Evolutionary conservation across 225 moss, liverwort and hornwort genomes (phyloP).

Genomic region (Rhytidiadelphus loreus): DNA sequence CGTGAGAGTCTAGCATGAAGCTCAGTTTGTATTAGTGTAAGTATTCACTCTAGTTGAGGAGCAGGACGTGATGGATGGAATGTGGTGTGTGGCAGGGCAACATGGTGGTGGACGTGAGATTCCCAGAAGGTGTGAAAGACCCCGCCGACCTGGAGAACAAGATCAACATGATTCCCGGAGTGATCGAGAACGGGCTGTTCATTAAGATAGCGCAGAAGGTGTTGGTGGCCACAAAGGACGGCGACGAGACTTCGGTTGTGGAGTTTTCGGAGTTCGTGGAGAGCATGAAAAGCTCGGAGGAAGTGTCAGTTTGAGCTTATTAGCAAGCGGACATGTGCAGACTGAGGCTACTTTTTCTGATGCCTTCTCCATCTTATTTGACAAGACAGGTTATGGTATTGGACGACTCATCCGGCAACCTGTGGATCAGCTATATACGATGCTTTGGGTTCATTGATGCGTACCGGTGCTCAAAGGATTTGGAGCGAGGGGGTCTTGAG

Average conservation of each 20-base stretch:
- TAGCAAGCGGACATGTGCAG: neutral
- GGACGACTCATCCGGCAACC: neutral
- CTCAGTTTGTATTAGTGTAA: neutral
- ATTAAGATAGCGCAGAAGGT: conserved; percentile 56
- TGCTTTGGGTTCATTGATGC: neutral
- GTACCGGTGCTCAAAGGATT: neutral
- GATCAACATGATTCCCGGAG: conserved; percentile 84
- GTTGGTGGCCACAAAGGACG: conserved; percentile 61
- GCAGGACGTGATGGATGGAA: neutral
- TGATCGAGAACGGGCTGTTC: conserved; percentile 78
- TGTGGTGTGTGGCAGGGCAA: neutral
- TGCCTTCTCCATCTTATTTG: neutral
- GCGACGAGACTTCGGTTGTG: conserved; percentile 56
- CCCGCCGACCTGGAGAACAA: conserved; percentile 48
- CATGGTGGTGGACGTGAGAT: neutral
- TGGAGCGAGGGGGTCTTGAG: neutral
- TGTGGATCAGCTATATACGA: neutral
- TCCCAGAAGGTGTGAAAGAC: conserved; percentile 42
- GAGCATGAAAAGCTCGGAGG: conserved; percentile 48
- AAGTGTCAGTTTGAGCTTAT: conserved; percentile 14
- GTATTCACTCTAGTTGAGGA: neutral
- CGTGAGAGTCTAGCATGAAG: neutral
- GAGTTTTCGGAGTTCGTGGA: conserved; percentile 71
- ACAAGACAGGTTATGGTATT: neutral
- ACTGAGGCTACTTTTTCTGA: neutral